Base-by-base conservation (phyloP, 495 filamentous ascomycete species). In the Penicillium goetzii region DNA sequence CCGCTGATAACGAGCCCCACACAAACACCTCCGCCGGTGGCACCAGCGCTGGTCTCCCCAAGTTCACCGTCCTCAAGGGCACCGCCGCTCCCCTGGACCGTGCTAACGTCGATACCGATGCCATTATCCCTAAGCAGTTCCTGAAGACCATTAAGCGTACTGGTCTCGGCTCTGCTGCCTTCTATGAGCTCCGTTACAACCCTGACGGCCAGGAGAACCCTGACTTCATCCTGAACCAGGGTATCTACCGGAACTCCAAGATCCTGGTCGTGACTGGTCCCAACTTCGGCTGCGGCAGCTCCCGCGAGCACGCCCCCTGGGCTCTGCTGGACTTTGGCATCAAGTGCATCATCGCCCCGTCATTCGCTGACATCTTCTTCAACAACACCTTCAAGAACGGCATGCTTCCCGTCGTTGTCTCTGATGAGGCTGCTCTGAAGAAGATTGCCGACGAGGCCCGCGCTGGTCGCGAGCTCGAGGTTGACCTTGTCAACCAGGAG, bases 371-470 rank as follows among this genome's bases (percentile, higher is more conserved):
- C 72, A 99, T 99, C 78, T 97, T 97, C 86, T 96, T 93, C 87
- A 99, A 97, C 85, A 99, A 99, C 81, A 96, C 92, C 19, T 97
- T 97, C 86, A 99, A 99, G 85, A 99, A 99, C 80, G 95, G 94
- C 78, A 99, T 99, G 95, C 84, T 99, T 40, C 93, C 94, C 28
- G 85, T 97, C 65, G 77, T 83, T 40, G 90, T 99, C 74, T 79
- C 83, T 36, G 85, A 93, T 74, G 72, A 87, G 51, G 83, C 68
- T 10, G 85, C 82, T 17, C 82, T 98, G 4, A 81, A 88, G 10
- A 81, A 79, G 66, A 88, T 99, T 63, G 89, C 90, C 43, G 88
- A 84, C 26, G 92, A 96, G 77, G 93, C 94, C 33, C 83, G 83
- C 51, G 90, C 90, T 28, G 93, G 93, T 50, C 85, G 83, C 64